Base-by-base conservation (phyloP, 352 stramenopile species). In the Pythium vanterpoolii region DNA sequence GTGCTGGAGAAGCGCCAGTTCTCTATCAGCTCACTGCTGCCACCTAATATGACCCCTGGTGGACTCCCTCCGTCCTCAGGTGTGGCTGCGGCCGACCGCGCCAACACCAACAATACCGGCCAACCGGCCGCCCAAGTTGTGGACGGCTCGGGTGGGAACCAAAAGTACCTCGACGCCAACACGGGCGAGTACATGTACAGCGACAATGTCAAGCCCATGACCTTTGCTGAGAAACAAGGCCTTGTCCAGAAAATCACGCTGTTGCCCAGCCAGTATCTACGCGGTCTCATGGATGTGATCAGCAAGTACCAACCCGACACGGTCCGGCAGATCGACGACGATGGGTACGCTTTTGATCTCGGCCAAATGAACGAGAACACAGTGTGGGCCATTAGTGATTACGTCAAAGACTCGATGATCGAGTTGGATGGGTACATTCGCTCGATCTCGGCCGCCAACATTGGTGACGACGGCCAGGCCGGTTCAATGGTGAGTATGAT, bases 301-400 rank as follows among this genome's bases (percentile, higher is more conserved):
- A 92, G 79, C 70, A 94, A 94, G 69, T 94, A 94, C 61, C 84
- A 94, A 56, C 82, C 83, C 0, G 84, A 94, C 58, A 94, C 79
- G 1, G 84, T 94, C 42, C 84, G 84, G 19, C 82, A 94, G 70
- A 83, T 94, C 48, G 84, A 94, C 56, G 84, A 94, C 63, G 84
- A 94, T 40, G 82, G 82, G n/a, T 94, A 94, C 62, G 84, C 83
- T 11, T 94, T 94, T 36, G 84, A 94, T 47, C 56, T 94, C 19
- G 84, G 83, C 10, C 84, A 92, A 60, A 94, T 94, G 84, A 90
- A 91, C 63, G 84, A 94, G 64, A 94, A 94, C 66, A 94, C 84
- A 0, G 84, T 92, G 36, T 94, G 82, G 78, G 84, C 84, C 46
- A 94, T 94, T 60, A 89, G 78, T 44, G 84, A 94, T 56, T 94